Evolutionary conservation across 2,329 filamentous ascomycete genomes (phyloP), one percentile per base, ranked within the genome.

Genomic region (Hypoxylon sp.): DNA sequence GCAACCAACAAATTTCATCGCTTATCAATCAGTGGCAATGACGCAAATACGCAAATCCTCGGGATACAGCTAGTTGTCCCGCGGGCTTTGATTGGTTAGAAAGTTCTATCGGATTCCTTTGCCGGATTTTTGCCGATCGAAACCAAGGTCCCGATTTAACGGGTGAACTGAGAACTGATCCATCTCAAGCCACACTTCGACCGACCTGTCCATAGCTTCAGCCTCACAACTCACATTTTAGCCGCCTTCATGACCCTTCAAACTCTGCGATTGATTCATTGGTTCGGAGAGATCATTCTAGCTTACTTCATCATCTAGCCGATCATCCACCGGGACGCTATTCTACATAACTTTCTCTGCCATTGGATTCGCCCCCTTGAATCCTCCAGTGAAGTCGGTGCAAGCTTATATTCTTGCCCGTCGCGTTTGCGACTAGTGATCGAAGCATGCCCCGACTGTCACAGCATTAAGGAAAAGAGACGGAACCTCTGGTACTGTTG

Each of bases 1-100:
- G 11, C 19, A 65, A 57, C 66, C 63, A 70, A 67, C 56, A 61
- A 56, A 67, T 59, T 58, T 61, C 42, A 57, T 52, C 22, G 69
- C 63, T 71, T 71, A 71, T 67, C 69, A 69, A 71, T 69, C 69
- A 64, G 69, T 70, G 67, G 67, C 67, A 63, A 71, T 71, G 69
- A 71, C 69, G 69, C 52, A 71, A 64, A 57, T 62, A 71, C 69
- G 69, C 52, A 71, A 64, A 57, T 62, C 22, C 11, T 47, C 29
- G 29, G 33, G 14, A 44, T 19, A 19, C 6, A 39, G 19, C 17
- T 26, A 44, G 13, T 10, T 57, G 29, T 51, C 4, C 10, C 4
- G 11, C 8, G 47, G n/a, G 33, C 17, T 47, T 6, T 60, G 29
- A 64, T 64, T 64, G 54, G 65, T n/a, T 24, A 39, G 3, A 4